A percentile compares a stretch with the other conserved stretches of the same genome.
Evolutionary conservation across 1,284 basidiomycete species (phyloP).

Genomic region (Irpex rosettiformis): DNA sequence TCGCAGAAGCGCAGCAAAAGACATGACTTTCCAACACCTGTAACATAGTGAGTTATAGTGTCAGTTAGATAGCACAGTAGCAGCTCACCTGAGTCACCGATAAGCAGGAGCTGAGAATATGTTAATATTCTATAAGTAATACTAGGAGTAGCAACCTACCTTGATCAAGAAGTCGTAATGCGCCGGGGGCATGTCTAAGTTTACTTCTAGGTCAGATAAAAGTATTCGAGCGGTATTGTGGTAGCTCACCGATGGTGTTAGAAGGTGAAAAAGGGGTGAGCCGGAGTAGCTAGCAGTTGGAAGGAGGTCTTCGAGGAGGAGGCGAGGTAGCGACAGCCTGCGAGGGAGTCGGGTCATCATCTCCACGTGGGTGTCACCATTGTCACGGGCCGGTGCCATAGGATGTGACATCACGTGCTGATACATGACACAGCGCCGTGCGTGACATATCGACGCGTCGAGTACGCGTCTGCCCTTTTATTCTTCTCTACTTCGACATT

Average conservation of each 20-base stretch:
- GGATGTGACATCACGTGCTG: not conserved
- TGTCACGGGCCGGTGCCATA: not conserved
- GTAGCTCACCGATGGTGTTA: conserved; percentile 13
- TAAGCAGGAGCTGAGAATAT: conserved; percentile 75
- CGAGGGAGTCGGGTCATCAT: not conserved
- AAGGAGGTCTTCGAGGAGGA: conserved; percentile 3
- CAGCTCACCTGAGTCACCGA: conserved; percentile 87
- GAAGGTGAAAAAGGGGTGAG: not conserved
- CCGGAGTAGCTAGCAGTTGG: not conserved
- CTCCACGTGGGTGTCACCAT: not conserved
- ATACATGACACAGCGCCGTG: not conserved
- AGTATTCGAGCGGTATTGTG: not conserved
- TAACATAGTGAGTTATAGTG: not conserved
- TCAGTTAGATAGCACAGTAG: conserved; percentile 5
- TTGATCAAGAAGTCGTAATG: conserved; percentile 95
- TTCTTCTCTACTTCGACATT: not conserved
- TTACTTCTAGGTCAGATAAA: not conserved
- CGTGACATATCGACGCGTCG: not conserved
- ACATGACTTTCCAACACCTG: conserved; percentile 98
- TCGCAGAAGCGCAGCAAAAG: conserved; percentile 98
- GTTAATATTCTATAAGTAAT: conserved; percentile 13
- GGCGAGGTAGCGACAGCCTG: conserved; percentile 1
- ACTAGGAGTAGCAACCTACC: conserved; percentile 33
- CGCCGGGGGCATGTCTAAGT: conserved; percentile 67
- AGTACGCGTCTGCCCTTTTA: not conserved